Evolutionary conservation across 352 stramenopile species (phyloP).

Genomic region (Globisporangium camurandrum): DNA sequence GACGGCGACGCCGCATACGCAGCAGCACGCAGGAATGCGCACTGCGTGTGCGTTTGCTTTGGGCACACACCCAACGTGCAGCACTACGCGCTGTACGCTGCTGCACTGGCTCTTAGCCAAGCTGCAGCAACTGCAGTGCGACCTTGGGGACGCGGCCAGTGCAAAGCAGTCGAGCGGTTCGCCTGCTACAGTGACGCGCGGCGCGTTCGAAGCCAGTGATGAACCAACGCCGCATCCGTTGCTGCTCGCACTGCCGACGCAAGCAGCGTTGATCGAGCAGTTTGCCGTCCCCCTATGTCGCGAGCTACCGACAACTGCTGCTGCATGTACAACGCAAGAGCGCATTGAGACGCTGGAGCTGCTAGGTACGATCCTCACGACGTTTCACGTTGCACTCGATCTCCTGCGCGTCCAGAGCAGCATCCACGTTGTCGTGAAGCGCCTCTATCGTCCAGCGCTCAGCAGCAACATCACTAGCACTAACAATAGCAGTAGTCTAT

Average conservation of each 20-base stretch:
- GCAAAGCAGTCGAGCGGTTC: too few species aligned
- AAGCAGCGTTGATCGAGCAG: slow-evolving; percentile 14
- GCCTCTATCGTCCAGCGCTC: neutral
- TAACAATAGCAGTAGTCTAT: neutral
- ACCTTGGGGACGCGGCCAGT: slow-evolving; percentile 8
- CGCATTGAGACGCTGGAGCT: slow-evolving; percentile 14
- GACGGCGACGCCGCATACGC: too few species aligned
- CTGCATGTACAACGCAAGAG: slow-evolving; percentile 9
- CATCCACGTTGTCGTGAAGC: slow-evolving; percentile 15
- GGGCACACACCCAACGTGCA: slow-evolving; percentile 8
- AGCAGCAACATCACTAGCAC: neutral
- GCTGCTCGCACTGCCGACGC: slow-evolving; percentile 26
- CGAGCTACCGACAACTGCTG: slow-evolving; percentile 4
- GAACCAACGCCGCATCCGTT: too few species aligned
- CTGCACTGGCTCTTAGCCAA: slow-evolving; percentile 28
- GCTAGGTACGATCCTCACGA: slow-evolving; percentile 17
- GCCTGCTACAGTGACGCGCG: too few species aligned
- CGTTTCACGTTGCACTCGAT: slow-evolving; percentile 14
- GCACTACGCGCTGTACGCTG: slow-evolving; percentile 12
- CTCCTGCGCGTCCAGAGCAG: slow-evolving; percentile 21
- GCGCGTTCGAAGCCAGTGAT: too few species aligned
- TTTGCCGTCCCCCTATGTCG: slow-evolving; percentile 13
- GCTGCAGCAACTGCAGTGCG: slow-evolving; percentile 28
- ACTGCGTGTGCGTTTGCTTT: slow-evolving; percentile 19
- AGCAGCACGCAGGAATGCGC: neutral